Evolutionary conservation across 2,329 filamentous ascomycete genomes (phyloP), one percentile per base, ranked within the genome.

Genomic region (Teratosphaeria destructans): DNA sequence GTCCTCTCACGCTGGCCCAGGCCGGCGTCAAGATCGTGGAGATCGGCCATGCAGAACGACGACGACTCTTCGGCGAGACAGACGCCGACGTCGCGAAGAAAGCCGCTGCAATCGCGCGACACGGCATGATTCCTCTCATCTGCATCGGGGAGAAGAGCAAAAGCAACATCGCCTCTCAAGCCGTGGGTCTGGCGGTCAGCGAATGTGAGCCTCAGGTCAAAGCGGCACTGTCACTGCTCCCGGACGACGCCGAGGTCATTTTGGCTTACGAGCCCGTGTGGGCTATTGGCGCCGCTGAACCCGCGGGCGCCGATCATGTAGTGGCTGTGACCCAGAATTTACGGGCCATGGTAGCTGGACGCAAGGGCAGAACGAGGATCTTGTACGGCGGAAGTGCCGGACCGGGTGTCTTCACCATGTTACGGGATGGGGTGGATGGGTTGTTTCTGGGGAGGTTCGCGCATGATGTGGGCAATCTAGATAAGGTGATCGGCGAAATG

Each of bases 251-350:
- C 0, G 86, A 90, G 55, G 81, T 94, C 5, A 82, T 93, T 6
- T 80, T 95, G 60, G 90, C 90, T 0, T 95, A 95, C 70, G 90
- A 95, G 76, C 90, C 90, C 7, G 89, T 94, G 1, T 95, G 90
- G 90, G 90, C 90, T 0, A 95, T 94, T 72, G 90, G 90, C 0
- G 85, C 89, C 10, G 77, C 81, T 1, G 78, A 86, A 67, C 89
- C 90, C 2, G 90, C 90, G 0, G 81, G 81, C 7, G 82, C 85
- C 19, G 85, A 86, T 62, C 86, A 95, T 70, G 87, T 95, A 0
- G 81, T 86, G 3, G 81, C 78, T 43, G 88, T 94, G 1, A 85
- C 88, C 16, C 80, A 80, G 66, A 83, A 82, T 19, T 79, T 92
- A 55, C 79, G 86, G 58, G 79, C 82, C 29, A 76, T 81, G 57